These are phyloP conservation scores for Rhizophagus clarus DNA, from an alignment of 192 early-diverging fungal species.

Conservation along the genomic window DNA sequence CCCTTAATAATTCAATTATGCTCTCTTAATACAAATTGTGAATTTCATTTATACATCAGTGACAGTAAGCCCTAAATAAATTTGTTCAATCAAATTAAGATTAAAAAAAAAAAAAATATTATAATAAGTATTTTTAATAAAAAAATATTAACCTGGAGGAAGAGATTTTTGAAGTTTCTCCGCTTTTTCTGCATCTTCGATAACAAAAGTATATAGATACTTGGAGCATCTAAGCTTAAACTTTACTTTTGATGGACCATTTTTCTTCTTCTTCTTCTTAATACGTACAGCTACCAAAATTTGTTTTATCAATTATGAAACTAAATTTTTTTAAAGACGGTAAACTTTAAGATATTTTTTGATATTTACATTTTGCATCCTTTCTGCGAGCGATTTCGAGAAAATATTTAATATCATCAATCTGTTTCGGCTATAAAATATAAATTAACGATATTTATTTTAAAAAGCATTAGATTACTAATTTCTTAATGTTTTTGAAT, in stretches of 20 bases:
- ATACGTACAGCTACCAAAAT: slow-evolving; percentile 72
- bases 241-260: slow-evolving; percentile 80
- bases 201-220: slow-evolving; percentile 97
- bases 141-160: slow-evolving; percentile 73
- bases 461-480: background rate
- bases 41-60: background rate
- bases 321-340: background rate
- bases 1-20: background rate
- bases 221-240: slow-evolving; percentile 99
- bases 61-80: slow-evolving; percentile 19
- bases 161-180: slow-evolving; percentile 94
- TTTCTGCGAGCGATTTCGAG: slow-evolving; percentile 93
- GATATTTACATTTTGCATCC: slow-evolving; percentile 78
- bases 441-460: background rate
- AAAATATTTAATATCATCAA: slow-evolving; percentile 98
- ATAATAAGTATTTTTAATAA: background rate
- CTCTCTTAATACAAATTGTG: background rate
- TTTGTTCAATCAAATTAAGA: background rate
- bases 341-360: background rate
- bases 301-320: background rate
- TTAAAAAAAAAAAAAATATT: background rate
- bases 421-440: slow-evolving; percentile 85
- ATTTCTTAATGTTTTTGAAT: background rate
- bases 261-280: slow-evolving; percentile 99
- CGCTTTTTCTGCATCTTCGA: slow-evolving; percentile 94